These are phyloP conservation scores for Tetracladium setigerum DNA, from an alignment of 495 filamentous ascomycete species.

Conservation along the genomic window DNA sequence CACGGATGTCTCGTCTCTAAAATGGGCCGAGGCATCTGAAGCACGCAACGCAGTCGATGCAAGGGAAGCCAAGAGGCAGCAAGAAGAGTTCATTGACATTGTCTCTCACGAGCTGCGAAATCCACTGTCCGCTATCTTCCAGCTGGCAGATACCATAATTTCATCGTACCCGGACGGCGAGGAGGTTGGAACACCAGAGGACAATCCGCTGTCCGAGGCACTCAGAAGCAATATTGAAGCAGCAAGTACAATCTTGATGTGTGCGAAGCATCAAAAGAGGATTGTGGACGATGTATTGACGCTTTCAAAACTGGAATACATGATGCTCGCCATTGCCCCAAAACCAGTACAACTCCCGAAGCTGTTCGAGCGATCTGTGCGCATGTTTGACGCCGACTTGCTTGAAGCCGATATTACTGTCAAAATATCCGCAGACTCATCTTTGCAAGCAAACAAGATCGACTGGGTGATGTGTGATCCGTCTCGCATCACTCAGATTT, in stretches of 20 bases:
- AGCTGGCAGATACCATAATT: constrained; percentile 52
- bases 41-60: constrained; percentile 53
- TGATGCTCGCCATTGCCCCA: constrained; percentile 47
- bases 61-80: constrained; percentile 57
- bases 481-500: constrained; percentile 47
- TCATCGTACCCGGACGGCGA: constrained; percentile 12
- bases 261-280: constrained; percentile 72
- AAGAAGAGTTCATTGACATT: constrained; percentile 76
- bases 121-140: constrained; percentile 55
- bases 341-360: constrained; percentile 40
- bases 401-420: constrained; percentile 45
- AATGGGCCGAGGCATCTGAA: constrained; percentile 54
- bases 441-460: constrained; percentile 35
- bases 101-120: constrained; percentile 12
- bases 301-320: constrained; percentile 52
- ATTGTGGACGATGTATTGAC: constrained; percentile 68
- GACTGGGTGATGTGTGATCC: constrained; percentile 54
- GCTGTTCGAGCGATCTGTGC: constrained; percentile 40
- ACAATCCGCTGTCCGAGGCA: neutral
- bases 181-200: neutral
- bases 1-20: constrained; percentile 38
- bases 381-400: constrained; percentile 70
- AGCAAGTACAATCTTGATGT: constrained; percentile 73
- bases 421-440: constrained; percentile 39
- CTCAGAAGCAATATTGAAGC: constrained; percentile 46